phyloP scores from a whole-genome alignment of 2,329 filamentous ascomycete genomes.

The Xylariaceae sp. region DNA sequence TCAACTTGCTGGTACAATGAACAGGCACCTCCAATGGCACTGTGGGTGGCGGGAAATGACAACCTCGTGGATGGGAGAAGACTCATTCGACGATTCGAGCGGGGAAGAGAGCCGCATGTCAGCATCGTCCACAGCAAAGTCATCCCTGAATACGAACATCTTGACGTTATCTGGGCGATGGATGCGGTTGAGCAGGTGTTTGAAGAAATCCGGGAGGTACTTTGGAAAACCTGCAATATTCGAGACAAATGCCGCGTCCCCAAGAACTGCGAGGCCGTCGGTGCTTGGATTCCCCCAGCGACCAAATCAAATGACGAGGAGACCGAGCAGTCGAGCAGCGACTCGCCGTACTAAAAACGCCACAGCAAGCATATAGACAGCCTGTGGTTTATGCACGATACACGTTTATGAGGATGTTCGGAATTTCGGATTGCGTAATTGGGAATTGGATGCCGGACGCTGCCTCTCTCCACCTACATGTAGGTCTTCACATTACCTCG shows the following conservation, averaged over 20 bases:
- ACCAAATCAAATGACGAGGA: conserved; percentile 13
- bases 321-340: conserved; percentile 31
- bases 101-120: conserved; percentile 76
- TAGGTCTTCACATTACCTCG: too few relatives aligned
- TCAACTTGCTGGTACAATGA: conserved; percentile 77
- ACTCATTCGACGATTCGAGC: conserved; percentile 69
- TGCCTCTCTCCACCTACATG: too few relatives aligned
- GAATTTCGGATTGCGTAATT: too few relatives aligned
- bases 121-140: conserved; percentile 76
- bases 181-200: conserved; percentile 82
- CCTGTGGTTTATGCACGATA: too few relatives aligned
- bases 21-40: conserved; percentile 73
- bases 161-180: conserved; percentile 94
- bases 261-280: conserved; percentile 55
- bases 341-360: conserved; percentile 18
- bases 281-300: conserved; percentile 34
- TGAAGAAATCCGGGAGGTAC: conserved; percentile 70
- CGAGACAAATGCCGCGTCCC: conserved; percentile 60
- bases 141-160: conserved; percentile 84
- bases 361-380: too few relatives aligned
- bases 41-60: conserved; percentile 85
- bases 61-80: conserved; percentile 77
- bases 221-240: conserved; percentile 72
- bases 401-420: too few relatives aligned
- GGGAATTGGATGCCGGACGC: too few relatives aligned